Evolutionary conservation across 2,329 filamentous ascomycete genomes (phyloP).

Genomic region (Teratosphaeria gauchensis): DNA sequence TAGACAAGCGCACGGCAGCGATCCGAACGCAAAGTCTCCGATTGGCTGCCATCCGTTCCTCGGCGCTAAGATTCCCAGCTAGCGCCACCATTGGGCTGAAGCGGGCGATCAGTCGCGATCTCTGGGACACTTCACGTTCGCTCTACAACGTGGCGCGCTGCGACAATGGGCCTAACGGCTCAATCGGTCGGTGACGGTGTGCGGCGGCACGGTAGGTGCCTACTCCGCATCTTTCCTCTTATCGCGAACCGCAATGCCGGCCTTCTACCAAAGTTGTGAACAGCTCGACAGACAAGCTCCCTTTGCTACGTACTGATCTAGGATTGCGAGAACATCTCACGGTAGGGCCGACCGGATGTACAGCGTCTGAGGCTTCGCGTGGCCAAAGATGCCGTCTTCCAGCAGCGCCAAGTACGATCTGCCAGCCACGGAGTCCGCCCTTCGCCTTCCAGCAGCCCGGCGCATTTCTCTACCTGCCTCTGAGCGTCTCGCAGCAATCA

Average conservation of each 20-base stretch:
- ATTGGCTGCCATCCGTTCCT: neutral
- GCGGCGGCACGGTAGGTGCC: neutral
- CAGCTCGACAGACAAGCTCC: no score
- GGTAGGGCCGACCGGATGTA: neutral
- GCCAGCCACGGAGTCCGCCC: neutral
- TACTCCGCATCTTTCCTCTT: neutral
- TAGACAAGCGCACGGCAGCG: neutral
- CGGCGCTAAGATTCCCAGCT: neutral
- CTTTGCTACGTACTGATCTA: neutral
- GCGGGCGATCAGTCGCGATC: neutral
- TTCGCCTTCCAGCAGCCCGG: constrained; percentile 9
- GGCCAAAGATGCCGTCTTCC: neutral
- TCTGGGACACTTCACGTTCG: no score
- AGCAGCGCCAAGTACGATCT: neutral
- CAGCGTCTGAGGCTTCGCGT: neutral
- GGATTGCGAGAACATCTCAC: neutral
- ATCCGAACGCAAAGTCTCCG: neutral
- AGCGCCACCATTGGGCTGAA: neutral
- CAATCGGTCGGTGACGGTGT: neutral
- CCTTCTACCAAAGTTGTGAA: neutral
- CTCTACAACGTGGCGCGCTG: neutral
- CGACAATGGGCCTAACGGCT: neutral
- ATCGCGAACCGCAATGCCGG: neutral
- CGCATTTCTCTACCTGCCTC: constrained; percentile 8
- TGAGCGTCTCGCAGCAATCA: constrained; percentile 11